Base-by-base conservation (phyloP, 495 filamentous ascomycete genomes). In the Penicillium riverlandense region DNA sequence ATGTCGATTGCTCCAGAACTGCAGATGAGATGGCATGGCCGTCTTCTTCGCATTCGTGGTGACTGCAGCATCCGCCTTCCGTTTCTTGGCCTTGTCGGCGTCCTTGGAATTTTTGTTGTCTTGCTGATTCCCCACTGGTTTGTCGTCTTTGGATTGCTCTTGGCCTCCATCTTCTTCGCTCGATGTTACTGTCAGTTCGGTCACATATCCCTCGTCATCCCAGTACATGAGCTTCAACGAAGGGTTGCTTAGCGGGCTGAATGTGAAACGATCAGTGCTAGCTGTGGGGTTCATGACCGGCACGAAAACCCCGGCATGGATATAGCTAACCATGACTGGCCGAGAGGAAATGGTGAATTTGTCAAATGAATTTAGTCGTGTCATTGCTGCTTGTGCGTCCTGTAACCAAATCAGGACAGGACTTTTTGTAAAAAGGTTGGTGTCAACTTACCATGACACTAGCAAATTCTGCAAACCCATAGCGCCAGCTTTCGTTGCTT, bases 391-490 rank as follows among this genome's bases (percentile, higher is more conserved):
- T 66, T 82, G 77, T 1, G 90, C 88, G 62, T 95, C 89, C 65
- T 88, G 63, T 34, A 74, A 51, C 6, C 22, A 22, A 22, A 22
- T 22, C 22, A 22, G 22, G 2, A 22, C 4, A 22, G 22, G 22
- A 0, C 22, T 3, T 22, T 22, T 22, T 22, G 4, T 4, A 22
- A 7, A 36, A 8, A 30, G 8, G 29, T n/a, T n/a, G n/a, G 15
- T 14, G 11, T 28, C 8, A 22, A 35, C 59, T 41, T 68, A 78
- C 77, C 53, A 74, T 66, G 27, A 75, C 63, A 29, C 61, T 85
- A n/a, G 77, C 80, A 57, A 91, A 96, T 59, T 96, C 90, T 15
- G 85, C 90, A 57, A 96, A 96, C 0, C 89, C 90, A 53, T 87
- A 95, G 38, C 83, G 78, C 82, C 86, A 90, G 45, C 84, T 90